Conservation (phyloP, 2,329 filamentous ascomycete genomes). For the Claviceps purpurea region DNA sequence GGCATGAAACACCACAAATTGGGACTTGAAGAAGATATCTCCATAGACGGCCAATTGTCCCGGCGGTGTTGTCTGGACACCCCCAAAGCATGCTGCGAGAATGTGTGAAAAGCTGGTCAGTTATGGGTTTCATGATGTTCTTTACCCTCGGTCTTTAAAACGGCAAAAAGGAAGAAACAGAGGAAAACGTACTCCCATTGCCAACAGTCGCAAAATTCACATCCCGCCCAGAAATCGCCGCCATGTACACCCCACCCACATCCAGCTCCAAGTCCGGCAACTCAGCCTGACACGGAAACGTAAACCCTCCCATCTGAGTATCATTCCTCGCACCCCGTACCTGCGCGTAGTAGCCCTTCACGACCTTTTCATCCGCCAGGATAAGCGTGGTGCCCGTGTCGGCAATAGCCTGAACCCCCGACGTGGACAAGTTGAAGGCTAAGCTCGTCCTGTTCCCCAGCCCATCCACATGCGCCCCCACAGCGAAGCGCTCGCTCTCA, state of each 20-base stretch:
- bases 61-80: slow-evolving; percentile 45
- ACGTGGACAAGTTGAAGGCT: slow-evolving; percentile 20
- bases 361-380: slow-evolving; percentile 39
- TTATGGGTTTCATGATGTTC: not conserved
- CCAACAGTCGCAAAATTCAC: slow-evolving; percentile 40
- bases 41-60: slow-evolving; percentile 46
- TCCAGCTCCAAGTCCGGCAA: slow-evolving; percentile 39
- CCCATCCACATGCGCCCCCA: slow-evolving; percentile 1
- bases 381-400: slow-evolving; percentile 52
- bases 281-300: slow-evolving; percentile 28
- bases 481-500: slow-evolving; percentile 10
- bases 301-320: slow-evolving; percentile 26
- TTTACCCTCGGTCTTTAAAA: not conserved
- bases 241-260: slow-evolving; percentile 43
- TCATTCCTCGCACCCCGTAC: slow-evolving; percentile 24
- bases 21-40: slow-evolving; percentile 48
- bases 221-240: slow-evolving; percentile 37
- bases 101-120: not conserved
- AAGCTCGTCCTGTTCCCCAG: slow-evolving; percentile 4
- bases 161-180: not conserved
- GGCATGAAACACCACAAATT: slow-evolving; percentile 44
- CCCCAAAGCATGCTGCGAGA: slow-evolving; percentile 48
- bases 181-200: slow-evolving; percentile 29
- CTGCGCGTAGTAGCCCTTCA: slow-evolving; percentile 33
- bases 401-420: slow-evolving; percentile 29